A percentile compares a stretch with the other conserved stretches of the same genome.
These are phyloP conservation scores for Camelina neglecta DNA, from an alignment of 345 rosid genomes.

Conservation along the genomic window DNA sequence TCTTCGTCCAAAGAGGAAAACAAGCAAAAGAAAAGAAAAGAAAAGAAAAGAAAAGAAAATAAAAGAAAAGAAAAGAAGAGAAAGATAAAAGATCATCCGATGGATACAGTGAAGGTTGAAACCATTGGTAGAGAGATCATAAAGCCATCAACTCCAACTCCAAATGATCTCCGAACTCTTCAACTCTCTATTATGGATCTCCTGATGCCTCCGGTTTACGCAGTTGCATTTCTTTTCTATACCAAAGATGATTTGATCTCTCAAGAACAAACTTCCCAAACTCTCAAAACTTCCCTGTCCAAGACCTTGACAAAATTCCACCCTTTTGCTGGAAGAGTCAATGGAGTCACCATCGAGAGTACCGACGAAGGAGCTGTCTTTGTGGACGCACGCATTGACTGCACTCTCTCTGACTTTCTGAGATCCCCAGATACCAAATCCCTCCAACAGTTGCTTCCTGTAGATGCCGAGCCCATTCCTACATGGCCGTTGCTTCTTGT, in stretches of 20 bases:
- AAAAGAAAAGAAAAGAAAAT: background rate
- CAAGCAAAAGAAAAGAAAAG: background rate
- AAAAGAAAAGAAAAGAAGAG: background rate
- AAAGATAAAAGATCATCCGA: background rate
- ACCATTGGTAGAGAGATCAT: background rate
- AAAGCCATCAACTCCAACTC: background rate
- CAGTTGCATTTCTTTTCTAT: constrained; percentile 2
- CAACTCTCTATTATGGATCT: background rate
- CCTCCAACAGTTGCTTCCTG: background rate
- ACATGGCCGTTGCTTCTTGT: background rate
- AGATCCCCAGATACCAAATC: background rate
- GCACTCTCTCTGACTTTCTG: background rate
- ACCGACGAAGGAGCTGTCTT: background rate
- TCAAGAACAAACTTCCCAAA: background rate
- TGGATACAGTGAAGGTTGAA: background rate
- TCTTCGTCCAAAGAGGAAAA: background rate
- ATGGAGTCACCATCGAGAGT: background rate
- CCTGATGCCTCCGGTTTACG: background rate
- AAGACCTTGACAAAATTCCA: background rate
- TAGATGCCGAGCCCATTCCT: background rate
- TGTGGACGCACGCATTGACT: background rate
- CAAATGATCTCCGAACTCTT: background rate
- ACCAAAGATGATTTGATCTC: constrained; percentile 4
- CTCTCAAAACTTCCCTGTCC: background rate
- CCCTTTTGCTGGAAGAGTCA: background rate